These are phyloP conservation scores for Backusella luteola DNA, from an alignment of 192 early-diverging fungal species.

Conservation along the genomic window DNA sequence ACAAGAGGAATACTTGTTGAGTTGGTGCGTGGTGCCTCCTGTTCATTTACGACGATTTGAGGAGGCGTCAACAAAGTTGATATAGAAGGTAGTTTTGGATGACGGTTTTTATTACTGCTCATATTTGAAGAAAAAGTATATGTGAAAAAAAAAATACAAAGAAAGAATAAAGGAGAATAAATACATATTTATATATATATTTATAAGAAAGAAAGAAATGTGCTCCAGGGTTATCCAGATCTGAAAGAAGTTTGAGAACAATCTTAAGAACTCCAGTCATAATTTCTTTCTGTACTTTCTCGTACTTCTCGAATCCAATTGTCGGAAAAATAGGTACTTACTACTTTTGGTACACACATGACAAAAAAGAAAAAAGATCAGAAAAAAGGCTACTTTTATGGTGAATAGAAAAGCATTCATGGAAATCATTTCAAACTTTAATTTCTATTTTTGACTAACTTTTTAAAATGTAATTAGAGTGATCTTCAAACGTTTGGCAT, in stretches of 20 bases:
- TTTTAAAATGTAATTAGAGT: too few relatives aligned
- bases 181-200: neutral
- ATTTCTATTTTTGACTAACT: neutral
- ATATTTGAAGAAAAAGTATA: constrained; percentile 4
- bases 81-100: constrained; percentile 12
- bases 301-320: constrained; percentile 17
- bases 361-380: neutral
- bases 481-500: neutral
- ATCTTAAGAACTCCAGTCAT: constrained; percentile 11
- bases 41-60: neutral
- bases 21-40: neutral
- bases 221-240: neutral
- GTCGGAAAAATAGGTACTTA: neutral
- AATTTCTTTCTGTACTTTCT: neutral
- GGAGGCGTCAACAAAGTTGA: constrained; percentile 6
- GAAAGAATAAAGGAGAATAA: neutral
- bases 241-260: constrained; percentile 21
- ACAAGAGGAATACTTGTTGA: neutral
- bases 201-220: neutral
- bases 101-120: neutral
- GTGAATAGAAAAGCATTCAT: neutral
- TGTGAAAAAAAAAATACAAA: neutral
- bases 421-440: neutral
- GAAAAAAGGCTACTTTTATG: neutral
- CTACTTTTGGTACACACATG: neutral